Conservation (phyloP, 23 red algal genomes). For the Pyropia yezoensis region DNA sequence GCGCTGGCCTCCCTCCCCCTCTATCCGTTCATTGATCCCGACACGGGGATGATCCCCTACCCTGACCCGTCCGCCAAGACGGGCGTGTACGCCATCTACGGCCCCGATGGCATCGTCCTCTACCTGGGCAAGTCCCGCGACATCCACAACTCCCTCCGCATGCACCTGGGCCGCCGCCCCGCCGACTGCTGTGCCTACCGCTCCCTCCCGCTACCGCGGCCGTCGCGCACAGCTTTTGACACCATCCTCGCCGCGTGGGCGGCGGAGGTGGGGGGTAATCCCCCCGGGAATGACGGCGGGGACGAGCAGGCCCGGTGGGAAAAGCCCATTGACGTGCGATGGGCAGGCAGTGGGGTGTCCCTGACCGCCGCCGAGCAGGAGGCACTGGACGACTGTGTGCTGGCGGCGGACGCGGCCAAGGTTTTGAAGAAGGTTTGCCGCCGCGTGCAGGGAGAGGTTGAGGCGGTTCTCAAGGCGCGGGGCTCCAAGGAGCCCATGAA, state of each 20-base stretch:
- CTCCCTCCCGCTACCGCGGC: neutral
- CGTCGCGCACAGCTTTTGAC: constrained; percentile 1
- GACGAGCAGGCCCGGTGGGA: no score
- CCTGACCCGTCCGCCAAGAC: constrained; percentile 7
- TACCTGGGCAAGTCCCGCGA: constrained; percentile 9
- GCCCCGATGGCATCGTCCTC: neutral
- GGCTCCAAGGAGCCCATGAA: neutral
- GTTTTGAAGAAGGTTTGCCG: constrained; percentile 20
- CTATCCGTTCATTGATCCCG: neutral
- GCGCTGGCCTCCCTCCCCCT: no score
- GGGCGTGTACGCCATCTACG: constrained; percentile 12
- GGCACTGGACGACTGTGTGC: neutral
- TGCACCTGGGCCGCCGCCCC: constrained; percentile 2
- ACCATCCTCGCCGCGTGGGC: no score
- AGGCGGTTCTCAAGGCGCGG: neutral
- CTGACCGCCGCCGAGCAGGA: neutral
- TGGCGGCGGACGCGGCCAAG: neutral
- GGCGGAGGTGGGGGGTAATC: no score
- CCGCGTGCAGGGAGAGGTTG: neutral
- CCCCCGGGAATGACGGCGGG: no score
- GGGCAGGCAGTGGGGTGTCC: no score
- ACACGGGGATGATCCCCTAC: neutral
- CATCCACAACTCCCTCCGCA: constrained; percentile 1
- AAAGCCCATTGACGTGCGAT: no score
- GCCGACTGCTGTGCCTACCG: neutral